phyloP scores from a whole-genome alignment of 1,284 basidiomycete species.

The Puccinia horiana region DNA sequence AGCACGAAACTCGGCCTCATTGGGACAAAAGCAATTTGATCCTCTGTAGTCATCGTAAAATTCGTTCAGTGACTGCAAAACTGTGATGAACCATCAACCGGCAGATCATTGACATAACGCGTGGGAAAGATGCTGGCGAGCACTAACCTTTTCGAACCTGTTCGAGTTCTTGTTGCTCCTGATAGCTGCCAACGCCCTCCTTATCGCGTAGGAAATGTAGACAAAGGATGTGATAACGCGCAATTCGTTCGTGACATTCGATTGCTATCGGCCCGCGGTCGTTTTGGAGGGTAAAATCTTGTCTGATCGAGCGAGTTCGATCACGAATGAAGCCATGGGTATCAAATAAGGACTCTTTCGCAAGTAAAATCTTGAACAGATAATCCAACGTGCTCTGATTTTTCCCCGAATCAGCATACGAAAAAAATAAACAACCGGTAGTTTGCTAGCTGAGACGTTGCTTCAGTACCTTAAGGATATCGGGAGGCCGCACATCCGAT shows the following conservation, averaged over 20 bases:
- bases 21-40: constrained; percentile 51
- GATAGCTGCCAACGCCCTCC: constrained; percentile 64
- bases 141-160: constrained; percentile 82
- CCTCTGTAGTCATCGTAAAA: constrained; percentile 79
- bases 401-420: constrained; percentile 44
- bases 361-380: constrained; percentile 79
- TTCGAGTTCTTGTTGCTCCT: constrained; percentile 75
- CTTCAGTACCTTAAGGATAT: constrained; percentile 70
- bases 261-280: constrained; percentile 75
- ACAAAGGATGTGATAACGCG: constrained; percentile 86
- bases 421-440: not conserved
- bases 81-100: constrained; percentile 61
- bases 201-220: constrained; percentile 68
- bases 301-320: constrained; percentile 83
- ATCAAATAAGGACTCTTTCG: constrained; percentile 68
- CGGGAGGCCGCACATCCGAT: constrained; percentile 85
- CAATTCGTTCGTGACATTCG: constrained; percentile 88
- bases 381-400: constrained; percentile 81
- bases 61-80: constrained; percentile 84
- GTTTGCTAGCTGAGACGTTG: constrained; percentile 40
- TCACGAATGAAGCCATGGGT: constrained; percentile 87
- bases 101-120: not conserved
- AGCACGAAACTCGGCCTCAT: constrained; percentile 91
- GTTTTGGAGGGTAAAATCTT: constrained; percentile 92
- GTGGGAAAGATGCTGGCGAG: not conserved